These are phyloP conservation scores for Blastobotrys illinoisensis DNA, from an alignment of 1,139 yeast species.

Conservation along the genomic window DNA sequence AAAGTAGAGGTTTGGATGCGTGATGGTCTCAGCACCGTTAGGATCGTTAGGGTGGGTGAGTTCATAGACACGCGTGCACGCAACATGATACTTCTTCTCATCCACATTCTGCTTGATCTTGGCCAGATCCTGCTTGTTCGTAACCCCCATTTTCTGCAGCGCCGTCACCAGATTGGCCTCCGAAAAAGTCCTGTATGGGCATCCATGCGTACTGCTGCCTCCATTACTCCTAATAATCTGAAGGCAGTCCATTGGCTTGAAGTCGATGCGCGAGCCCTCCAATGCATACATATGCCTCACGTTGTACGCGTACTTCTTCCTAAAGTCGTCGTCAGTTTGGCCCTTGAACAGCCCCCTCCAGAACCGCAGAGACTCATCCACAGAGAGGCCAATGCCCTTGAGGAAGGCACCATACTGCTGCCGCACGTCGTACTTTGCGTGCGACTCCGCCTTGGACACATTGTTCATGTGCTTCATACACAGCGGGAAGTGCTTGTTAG, in stretches of 20 bases:
- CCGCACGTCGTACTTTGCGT: slow-evolving; percentile 77
- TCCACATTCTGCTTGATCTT: slow-evolving; percentile 62
- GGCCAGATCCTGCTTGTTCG: slow-evolving; percentile 55
- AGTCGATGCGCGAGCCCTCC: slow-evolving; percentile 84
- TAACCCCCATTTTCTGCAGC: slow-evolving; percentile 63
- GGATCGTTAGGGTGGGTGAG: slow-evolving; percentile 50
- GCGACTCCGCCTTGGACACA: slow-evolving; percentile 55
- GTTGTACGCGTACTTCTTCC: slow-evolving; percentile 83
- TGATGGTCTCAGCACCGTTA: slow-evolving; percentile 46
- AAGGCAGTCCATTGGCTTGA: slow-evolving; percentile 81
- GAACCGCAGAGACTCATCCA: slow-evolving; percentile 82
- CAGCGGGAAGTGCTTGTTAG: slow-evolving; percentile 68
- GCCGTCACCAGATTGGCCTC: slow-evolving; percentile 53
- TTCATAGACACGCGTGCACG: slow-evolving; percentile 88
- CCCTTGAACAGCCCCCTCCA: slow-evolving; percentile 70
- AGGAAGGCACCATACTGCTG: slow-evolving; percentile 79
- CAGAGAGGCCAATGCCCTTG: slow-evolving; percentile 80
- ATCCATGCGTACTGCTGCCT: slow-evolving; percentile 65
- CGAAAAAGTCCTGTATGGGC: slow-evolving; percentile 79
- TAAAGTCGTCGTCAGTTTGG: slow-evolving; percentile 66
- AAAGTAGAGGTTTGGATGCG: slow-evolving; percentile 85
- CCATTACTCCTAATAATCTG: slow-evolving; percentile 67
- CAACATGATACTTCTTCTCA: slow-evolving; percentile 64
- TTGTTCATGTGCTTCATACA: slow-evolving; percentile 71
- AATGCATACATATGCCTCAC: slow-evolving; percentile 85